Evolutionary conservation across 2,329 filamentous ascomycete species (phyloP), one percentile per base, ranked within the genome.

Genomic region (Cordyceps farinosa): DNA sequence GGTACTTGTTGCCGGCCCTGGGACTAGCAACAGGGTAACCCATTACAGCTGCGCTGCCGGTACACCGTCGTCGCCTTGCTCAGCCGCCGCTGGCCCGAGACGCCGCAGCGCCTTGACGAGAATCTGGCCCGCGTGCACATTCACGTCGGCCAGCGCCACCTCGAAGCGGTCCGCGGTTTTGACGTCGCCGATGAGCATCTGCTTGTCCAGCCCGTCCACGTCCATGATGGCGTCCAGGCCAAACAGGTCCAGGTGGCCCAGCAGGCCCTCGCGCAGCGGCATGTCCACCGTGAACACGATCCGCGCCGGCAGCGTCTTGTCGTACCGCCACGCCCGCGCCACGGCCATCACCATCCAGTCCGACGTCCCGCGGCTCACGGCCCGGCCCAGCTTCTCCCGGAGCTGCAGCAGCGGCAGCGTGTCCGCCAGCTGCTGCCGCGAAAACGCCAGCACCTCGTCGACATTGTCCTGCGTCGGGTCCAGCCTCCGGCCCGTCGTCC

Each of bases 281-380:
- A 76, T 73, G 30, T 67, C 65, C 44, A 86, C 82, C 3, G 73
- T 79, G 67, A 86, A 81, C 51, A 70, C 71, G 66, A 88, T 81
- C 3, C 75, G 78, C 36, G 72, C 66, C n/a, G 84, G 83, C 32
- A 84, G 70, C 54, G 72, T 66, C 9, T 75, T 74, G 69, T 86
- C 81, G 67, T 81, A 85, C 65, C 77, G 76, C 85, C 85, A 88
- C 15, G 83, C 85, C 15, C 86, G 83, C 59, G 85, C 75, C 38
- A 89, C 76, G 30, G 86, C 84, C 69, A 87, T 84, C 53, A 85
- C 75, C 53, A 85, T 79, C 83, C 84, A 88, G 68, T 84, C 79
- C 66, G 77, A 69, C 50, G 72, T 70, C 59, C 82, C 83, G 51
- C 74, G 72, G n/a, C 72, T 69, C 42, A 85, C 74, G 2, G 74